Conservation (phyloP, 371 early-diverging fungal species). For the Mortierella sp. region DNA sequence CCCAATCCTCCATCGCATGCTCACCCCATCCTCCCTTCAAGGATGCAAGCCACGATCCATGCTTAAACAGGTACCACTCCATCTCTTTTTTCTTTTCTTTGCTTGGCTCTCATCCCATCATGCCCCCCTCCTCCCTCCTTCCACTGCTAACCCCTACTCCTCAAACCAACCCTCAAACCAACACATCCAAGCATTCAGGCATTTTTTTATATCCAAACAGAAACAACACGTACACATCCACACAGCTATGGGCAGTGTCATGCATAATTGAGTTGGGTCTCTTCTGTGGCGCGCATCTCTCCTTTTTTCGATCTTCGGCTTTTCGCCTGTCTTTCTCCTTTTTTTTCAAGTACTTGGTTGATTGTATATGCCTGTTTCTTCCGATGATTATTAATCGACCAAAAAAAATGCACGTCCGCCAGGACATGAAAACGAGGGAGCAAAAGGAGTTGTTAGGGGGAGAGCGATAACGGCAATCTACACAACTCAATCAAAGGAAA, state of each 20-base stretch:
- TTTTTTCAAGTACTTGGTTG: not conserved
- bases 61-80: constrained; percentile 38
- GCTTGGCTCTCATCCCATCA: not conserved
- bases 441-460: not conserved
- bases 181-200: no score
- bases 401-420: not conserved
- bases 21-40: constrained; percentile 27
- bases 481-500: not conserved
- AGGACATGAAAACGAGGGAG: not conserved
- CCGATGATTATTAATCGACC: constrained; percentile 30
- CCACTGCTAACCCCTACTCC: no score
- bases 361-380: constrained; percentile 1
- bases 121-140: not conserved
- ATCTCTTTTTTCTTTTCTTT: not conserved
- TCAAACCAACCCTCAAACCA: no score
- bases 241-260: not conserved
- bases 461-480: not conserved
- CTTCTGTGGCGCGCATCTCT: not conserved
- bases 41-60: constrained; percentile 40
- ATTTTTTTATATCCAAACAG: not conserved
- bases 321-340: not conserved
- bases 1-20: constrained; percentile 53
- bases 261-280: not conserved
- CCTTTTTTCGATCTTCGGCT: not conserved
- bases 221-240: not conserved